phyloP scores from a whole-genome alignment of 106 monocot genomes.

The Agapanthus africanus region DNA sequence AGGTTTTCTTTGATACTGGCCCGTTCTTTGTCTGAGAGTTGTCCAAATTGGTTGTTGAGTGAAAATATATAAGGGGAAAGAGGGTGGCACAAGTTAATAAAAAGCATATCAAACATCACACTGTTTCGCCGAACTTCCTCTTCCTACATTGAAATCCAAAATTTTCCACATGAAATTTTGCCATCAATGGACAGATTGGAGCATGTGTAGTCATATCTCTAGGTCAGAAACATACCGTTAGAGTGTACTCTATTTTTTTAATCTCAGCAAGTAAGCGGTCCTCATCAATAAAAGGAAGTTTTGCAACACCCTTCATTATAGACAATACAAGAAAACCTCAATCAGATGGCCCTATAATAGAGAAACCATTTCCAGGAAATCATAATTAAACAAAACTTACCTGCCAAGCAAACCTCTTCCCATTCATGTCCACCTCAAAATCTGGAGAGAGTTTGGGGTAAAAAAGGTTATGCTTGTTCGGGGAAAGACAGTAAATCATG shows the following conservation, averaged over 20 bases:
- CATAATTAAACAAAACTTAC: slow-evolving; percentile 24
- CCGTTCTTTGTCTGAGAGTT: slow-evolving; percentile 54
- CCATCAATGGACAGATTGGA: neutral
- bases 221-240: slow-evolving; percentile 52
- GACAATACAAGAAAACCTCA: neutral
- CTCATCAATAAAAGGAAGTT: slow-evolving; percentile 97
- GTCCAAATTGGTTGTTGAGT: slow-evolving; percentile 57
- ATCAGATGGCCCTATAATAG: neutral
- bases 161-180: neutral
- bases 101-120: slow-evolving; percentile 86
- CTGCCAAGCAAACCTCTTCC: slow-evolving; percentile 98
- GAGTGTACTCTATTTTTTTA: slow-evolving; percentile 81
- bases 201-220: neutral
- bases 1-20: slow-evolving; percentile 67
- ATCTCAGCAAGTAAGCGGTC: slow-evolving; percentile 74
- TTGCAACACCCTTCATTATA: slow-evolving; percentile 64
- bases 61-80: slow-evolving; percentile 93
- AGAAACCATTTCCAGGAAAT: neutral
- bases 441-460: slow-evolving; percentile 30
- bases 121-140: slow-evolving; percentile 89
- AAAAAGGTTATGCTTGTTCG: no score
- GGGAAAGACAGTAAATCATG: neutral
- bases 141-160: slow-evolving; percentile 29
- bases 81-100: slow-evolving; percentile 72
- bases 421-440: slow-evolving; percentile 99